Evolutionary conservation across 495 filamentous ascomycete species (phyloP).

Genomic region (Rhypophila decipiens): DNA sequence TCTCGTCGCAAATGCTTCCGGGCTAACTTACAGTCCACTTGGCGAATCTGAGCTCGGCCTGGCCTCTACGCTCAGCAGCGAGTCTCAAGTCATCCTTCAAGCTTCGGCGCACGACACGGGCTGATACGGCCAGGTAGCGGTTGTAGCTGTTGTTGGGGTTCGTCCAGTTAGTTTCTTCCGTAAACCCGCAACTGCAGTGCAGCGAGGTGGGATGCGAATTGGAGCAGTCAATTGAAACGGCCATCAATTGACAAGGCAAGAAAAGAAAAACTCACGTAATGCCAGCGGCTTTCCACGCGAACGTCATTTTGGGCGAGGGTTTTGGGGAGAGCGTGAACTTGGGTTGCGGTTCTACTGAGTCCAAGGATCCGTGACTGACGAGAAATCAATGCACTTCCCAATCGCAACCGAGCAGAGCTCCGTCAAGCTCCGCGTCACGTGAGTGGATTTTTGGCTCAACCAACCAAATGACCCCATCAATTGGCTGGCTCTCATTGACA

Average conservation of each 20-base stretch:
- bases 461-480: neutral
- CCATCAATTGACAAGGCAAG: neutral
- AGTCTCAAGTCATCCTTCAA: slow-evolving; percentile 90
- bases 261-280: slow-evolving; percentile 63
- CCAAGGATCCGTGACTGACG: slow-evolving; percentile 5
- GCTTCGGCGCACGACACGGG: slow-evolving; percentile 78
- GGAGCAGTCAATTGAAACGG: neutral
- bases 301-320: slow-evolving; percentile 75
- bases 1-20: slow-evolving; percentile 2
- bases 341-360: slow-evolving; percentile 8
- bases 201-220: too few species aligned
- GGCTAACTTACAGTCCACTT: slow-evolving; percentile 85
- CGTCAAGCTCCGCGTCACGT: slow-evolving; percentile 29
- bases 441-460: neutral
- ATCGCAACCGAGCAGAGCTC: slow-evolving; percentile 29
- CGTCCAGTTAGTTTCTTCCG: neutral
- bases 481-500: neutral
- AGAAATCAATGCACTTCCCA: slow-evolving; percentile 21
- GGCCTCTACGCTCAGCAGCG: slow-evolving; percentile 79
- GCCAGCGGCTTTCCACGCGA: slow-evolving; percentile 97
- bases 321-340: slow-evolving; percentile 18
- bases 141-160: slow-evolving; percentile 57
- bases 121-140: slow-evolving; percentile 71
- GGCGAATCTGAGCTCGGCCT: slow-evolving; percentile 84
- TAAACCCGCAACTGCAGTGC: neutral